Base-by-base conservation (phyloP, 2,329 filamentous ascomycete species). In the Arthrobotrys musiformis region DNA sequence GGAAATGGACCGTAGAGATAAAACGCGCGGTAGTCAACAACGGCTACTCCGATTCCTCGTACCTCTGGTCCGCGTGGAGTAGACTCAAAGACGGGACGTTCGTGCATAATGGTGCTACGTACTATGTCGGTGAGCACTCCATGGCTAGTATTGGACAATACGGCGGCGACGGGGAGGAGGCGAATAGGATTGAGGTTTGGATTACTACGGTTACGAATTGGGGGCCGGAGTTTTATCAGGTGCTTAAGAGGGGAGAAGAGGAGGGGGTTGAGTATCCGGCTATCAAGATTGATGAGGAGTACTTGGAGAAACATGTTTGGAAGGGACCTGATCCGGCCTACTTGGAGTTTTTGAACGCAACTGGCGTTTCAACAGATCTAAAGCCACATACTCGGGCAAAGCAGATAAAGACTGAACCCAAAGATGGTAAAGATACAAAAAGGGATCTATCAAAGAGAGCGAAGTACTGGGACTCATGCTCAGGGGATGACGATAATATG, bases 1-100 rank as follows among this genome's bases (percentile, higher is more conserved):
- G 62, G 8, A 67, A 67, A 56, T 67, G 62, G 62, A 67, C 62
- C 33, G 62, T 67, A 17, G 62, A 67, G 46, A 67, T 67, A 22
- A 67, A 67, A 33, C 44, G 62, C 1, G 62, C 56, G 9, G 62
- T 67, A 9, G 62, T 67, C 6, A 67, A 67, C n/a, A 67, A 67
- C 22, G 62, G 62, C 6, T 54, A 54, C n/a, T 56, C 62, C 30
- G 62, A 67, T n/a, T 17, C 8, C 4, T 17, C n/a, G 5, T 56
- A 56, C 19, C 22, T 67, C 62, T 44, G 46, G 46, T 46, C 30
- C n/a, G 46, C 62, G 9, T 67, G 62, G 62, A 67, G 54, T 37
- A 67, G 46, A 54, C 46, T 67, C 5, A 67, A 67, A 30, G 28
- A 44, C 6, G 62, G 62, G 6, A 67, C 62, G 9, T 54, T 67